Evolutionary conservation across 192 early-diverging fungal genomes (phyloP).

Genomic region (Allomyces macrogynus): DNA sequence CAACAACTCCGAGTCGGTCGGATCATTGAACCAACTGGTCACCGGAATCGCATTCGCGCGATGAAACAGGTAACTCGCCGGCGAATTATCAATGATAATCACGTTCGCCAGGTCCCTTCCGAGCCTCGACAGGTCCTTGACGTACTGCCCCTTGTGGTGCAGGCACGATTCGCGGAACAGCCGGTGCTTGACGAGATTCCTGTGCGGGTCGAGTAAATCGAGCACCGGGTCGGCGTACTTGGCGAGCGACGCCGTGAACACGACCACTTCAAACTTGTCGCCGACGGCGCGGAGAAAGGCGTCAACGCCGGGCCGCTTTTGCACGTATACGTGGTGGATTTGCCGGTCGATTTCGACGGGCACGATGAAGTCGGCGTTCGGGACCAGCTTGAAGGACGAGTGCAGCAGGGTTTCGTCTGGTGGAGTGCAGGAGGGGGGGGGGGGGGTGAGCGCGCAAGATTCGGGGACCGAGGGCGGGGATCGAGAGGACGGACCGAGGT

Average conservation of each 20-base stretch:
- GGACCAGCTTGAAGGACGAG: constrained; percentile 38
- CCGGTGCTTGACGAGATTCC: constrained; percentile 67
- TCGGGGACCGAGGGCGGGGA: too few relatives aligned
- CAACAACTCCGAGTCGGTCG: constrained; percentile 84
- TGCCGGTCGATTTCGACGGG: constrained; percentile 81
- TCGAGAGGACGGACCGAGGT: too few relatives aligned
- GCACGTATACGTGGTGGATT: constrained; percentile 82
- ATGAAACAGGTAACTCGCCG: constrained; percentile 87
- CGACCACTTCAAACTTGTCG: constrained; percentile 74
- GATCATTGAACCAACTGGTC: constrained; percentile 91
- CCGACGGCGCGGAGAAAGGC: constrained; percentile 71
- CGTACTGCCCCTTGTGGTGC: constrained; percentile 87
- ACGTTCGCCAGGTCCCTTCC: constrained; percentile 63
- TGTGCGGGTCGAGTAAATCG: constrained; percentile 66
- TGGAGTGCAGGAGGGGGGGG: too few relatives aligned
- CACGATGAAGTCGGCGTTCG: constrained; percentile 73
- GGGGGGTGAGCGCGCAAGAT: too few relatives aligned
- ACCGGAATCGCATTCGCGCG: constrained; percentile 89
- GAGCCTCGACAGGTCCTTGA: constrained; percentile 83
- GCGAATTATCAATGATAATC: constrained; percentile 91
- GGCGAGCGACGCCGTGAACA: constrained; percentile 84
- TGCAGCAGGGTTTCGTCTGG: constrained; percentile 68
- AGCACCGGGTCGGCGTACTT: constrained; percentile 99
- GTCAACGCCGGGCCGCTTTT: constrained; percentile 89
- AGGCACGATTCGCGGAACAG: constrained; percentile 90